Evolutionary conservation across 805 yeast genomes (phyloP).

Genomic region (Grigorovia jiainica): DNA sequence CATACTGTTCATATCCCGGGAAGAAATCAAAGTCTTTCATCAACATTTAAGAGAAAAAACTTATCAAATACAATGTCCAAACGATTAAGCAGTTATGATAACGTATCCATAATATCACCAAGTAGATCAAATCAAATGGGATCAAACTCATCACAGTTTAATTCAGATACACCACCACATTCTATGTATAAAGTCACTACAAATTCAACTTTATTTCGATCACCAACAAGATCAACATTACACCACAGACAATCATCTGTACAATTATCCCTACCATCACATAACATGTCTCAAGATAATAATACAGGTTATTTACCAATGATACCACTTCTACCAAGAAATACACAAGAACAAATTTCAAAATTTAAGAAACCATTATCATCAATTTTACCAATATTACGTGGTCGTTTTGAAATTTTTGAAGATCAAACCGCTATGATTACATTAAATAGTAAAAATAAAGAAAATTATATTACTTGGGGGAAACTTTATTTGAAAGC

Average conservation of each 20-base stretch:
- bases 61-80: neutral
- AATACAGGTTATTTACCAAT: constrained; percentile 20
- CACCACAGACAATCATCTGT: constrained; percentile 13
- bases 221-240: constrained; percentile 9
- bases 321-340: constrained; percentile 35
- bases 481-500: constrained; percentile 75
- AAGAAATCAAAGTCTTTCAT: constrained; percentile 12
- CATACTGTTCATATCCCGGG: constrained; percentile 11
- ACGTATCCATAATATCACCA: constrained; percentile 5
- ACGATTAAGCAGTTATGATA: constrained; percentile 1
- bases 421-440: constrained; percentile 63
- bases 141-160: neutral
- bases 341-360: constrained; percentile 16
- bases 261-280: constrained; percentile 28
- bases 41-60: constrained; percentile 3
- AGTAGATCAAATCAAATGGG: neutral
- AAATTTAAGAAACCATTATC: neutral
- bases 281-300: constrained; percentile 9
- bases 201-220: constrained; percentile 1
- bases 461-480: constrained; percentile 80
- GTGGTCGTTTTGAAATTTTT: constrained; percentile 60
- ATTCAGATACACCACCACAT: neutral
- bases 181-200: constrained; percentile 7
- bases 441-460: constrained; percentile 69
- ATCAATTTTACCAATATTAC: constrained; percentile 49